Evolutionary conservation across 352 stramenopile species (phyloP).

Genomic region (Phytophthora tentaculata): DNA sequence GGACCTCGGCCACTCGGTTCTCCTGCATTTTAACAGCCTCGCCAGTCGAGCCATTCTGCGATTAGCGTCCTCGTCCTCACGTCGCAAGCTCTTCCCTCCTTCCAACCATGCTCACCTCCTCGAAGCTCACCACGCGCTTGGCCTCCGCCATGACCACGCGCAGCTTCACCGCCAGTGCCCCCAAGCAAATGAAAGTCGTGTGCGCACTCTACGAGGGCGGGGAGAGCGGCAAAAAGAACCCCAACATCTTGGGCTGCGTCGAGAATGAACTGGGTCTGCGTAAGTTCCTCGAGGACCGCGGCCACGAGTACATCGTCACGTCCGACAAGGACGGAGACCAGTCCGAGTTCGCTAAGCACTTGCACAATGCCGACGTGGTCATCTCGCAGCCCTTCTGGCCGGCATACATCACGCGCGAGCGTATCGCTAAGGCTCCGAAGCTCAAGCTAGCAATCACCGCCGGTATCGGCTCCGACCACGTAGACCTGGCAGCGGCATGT

Average conservation of each 20-base stretch:
- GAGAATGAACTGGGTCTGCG: slow-evolving; percentile 50
- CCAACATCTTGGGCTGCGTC: slow-evolving; percentile 48
- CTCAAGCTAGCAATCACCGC: slow-evolving; percentile 52
- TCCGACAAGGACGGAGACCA: slow-evolving; percentile 54
- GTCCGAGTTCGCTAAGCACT: slow-evolving; percentile 46
- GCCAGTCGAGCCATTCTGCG: slow-evolving; percentile 24
- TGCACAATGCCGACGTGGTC: slow-evolving; percentile 49
- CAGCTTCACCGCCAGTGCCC: slow-evolving; percentile 33
- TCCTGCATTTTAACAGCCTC: neutral
- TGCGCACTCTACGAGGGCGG: slow-evolving; percentile 43
- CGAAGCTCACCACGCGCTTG: slow-evolving; percentile 28
- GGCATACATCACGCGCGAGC: slow-evolving; percentile 52
- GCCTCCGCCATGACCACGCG: slow-evolving; percentile 18
- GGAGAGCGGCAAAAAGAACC: slow-evolving; percentile 31
- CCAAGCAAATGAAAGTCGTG: slow-evolving; percentile 44
- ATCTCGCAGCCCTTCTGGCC: slow-evolving; percentile 63
- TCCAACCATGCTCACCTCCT: slow-evolving; percentile 31
- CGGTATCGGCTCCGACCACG: slow-evolving; percentile 53
- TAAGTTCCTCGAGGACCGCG: slow-evolving; percentile 49
- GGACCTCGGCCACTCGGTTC: neutral
- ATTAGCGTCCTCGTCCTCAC: slow-evolving; percentile 26
- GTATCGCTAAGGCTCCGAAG: slow-evolving; percentile 50
- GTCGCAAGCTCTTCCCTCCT: neutral
- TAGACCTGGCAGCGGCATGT: slow-evolving; percentile 48
- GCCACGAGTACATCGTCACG: slow-evolving; percentile 51